phyloP scores from a whole-genome alignment of 768 basidiomycete species.

The Leccinum longicurvipes region DNA sequence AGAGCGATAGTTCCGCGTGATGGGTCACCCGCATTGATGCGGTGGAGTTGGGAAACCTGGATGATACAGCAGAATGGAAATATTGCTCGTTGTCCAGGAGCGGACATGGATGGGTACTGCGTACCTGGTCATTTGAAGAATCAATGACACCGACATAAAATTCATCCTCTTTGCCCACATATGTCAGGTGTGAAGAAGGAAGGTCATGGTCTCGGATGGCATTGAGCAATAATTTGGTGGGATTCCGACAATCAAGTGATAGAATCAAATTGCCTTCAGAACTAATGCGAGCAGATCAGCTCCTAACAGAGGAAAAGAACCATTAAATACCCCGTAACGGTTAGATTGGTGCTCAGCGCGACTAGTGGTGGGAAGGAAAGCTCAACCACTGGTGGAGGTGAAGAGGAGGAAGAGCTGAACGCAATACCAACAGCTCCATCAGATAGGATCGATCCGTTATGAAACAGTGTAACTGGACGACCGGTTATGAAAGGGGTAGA shows the following conservation, averaged over 20 bases:
- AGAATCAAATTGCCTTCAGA: conserved; percentile 74
- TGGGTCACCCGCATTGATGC: conserved; percentile 69
- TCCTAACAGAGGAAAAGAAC: not conserved
- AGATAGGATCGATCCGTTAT: conserved; percentile 50
- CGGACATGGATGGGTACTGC: not conserved
- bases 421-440: conserved; percentile 73
- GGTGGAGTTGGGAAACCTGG: conserved; percentile 48
- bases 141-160: conserved; percentile 51
- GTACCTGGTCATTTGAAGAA: conserved; percentile 14
- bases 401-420: conserved; percentile 23
- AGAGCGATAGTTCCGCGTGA: conserved; percentile 66
- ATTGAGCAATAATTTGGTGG: conserved; percentile 55
- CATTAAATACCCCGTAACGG: conserved; percentile 49
- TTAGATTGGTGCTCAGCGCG: conserved; percentile 42
- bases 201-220: conserved; percentile 44
- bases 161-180: conserved; percentile 48
- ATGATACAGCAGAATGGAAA: not conserved
- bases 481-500: conserved; percentile 82
- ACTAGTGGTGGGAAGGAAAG: conserved; percentile 40
- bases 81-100: not conserved
- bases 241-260: conserved; percentile 52
- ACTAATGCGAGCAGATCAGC: conserved; percentile 23
- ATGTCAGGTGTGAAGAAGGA: conserved; percentile 17
- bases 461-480: conserved; percentile 65
- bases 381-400: conserved; percentile 11